Evolutionary conservation across 2,329 filamentous ascomycete species (phyloP).

Genomic region (Diaporthe sp.): DNA sequence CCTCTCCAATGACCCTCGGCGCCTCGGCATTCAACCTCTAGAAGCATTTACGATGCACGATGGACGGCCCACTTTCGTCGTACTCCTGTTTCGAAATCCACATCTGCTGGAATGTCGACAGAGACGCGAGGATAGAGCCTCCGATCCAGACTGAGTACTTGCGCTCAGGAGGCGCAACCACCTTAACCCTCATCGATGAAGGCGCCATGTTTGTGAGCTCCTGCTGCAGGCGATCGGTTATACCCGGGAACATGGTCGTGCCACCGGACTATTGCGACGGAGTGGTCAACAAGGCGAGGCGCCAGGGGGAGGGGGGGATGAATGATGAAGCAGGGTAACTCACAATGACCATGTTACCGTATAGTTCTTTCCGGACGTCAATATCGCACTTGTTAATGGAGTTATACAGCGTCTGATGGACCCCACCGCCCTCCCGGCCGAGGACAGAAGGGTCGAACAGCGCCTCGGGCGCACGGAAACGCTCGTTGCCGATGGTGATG

Average conservation of each 20-base stretch:
- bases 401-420: conserved; percentile 99
- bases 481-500: conserved; percentile 99
- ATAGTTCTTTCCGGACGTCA: conserved; percentile 99
- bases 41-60: conserved; percentile 99
- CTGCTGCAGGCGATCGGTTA: conserved; percentile 99
- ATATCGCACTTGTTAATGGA: conserved; percentile 99
- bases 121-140: conserved; percentile 99
- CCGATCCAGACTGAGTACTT: conserved; percentile 99
- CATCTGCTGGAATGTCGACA: conserved; percentile 99
- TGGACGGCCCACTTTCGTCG: conserved; percentile 99
- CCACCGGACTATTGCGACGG: conserved; percentile 87
- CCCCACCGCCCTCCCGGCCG: conserved; percentile 98
- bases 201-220: conserved; percentile 99
- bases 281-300: conserved; percentile 48
- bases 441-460: conserved; percentile 99
- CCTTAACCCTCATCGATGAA: conserved; percentile 99
- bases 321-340: conserved; percentile 54
- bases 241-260: conserved; percentile 99
- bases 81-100: conserved; percentile 99
- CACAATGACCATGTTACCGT: conserved; percentile 99
- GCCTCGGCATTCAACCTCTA: conserved; percentile 60
- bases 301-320: background rate
- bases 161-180: conserved; percentile 99
- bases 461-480: conserved; percentile 99
- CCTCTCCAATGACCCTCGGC: background rate